Percentiles rank a stretch among this genome's conserved stretches.
Conservation (phyloP, 768 basidiomycete species). For the Lentinula sp. region DNA sequence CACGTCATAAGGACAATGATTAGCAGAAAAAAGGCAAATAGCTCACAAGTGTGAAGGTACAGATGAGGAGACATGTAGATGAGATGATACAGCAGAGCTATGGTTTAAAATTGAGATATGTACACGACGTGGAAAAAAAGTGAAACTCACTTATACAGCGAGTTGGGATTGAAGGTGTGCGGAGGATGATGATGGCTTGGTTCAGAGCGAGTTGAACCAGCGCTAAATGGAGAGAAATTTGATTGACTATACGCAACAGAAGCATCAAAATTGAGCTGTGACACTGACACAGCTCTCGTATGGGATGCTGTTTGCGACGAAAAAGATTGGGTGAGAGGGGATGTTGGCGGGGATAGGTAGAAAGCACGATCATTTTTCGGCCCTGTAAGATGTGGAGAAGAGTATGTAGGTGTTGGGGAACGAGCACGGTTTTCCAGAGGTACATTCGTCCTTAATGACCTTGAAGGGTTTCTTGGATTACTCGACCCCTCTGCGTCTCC, state of each 20-base stretch:
- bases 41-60: neutral
- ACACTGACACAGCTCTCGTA: neutral
- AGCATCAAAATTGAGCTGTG: slow-evolving; percentile 4
- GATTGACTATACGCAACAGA: neutral
- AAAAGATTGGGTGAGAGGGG: neutral
- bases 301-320: neutral
- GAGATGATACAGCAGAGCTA: slow-evolving; percentile 4
- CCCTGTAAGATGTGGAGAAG: neutral
- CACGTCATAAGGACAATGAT: neutral
- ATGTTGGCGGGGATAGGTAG: neutral
- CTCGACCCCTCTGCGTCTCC: neutral
- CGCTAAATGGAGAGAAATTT: neutral
- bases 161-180: neutral
- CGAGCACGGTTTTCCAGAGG: neutral
- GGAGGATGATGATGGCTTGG: neutral
- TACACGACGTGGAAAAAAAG: too few relatives aligned
- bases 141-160: slow-evolving; percentile 2
- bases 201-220: neutral
- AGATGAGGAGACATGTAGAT: neutral
- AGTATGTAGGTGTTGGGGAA: neutral
- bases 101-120: neutral
- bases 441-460: neutral
- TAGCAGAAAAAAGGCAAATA: neutral
- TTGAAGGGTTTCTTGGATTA: neutral
- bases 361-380: neutral